Conservation (phyloP, 257 asterid species). For the Solanum virginianum region DNA sequence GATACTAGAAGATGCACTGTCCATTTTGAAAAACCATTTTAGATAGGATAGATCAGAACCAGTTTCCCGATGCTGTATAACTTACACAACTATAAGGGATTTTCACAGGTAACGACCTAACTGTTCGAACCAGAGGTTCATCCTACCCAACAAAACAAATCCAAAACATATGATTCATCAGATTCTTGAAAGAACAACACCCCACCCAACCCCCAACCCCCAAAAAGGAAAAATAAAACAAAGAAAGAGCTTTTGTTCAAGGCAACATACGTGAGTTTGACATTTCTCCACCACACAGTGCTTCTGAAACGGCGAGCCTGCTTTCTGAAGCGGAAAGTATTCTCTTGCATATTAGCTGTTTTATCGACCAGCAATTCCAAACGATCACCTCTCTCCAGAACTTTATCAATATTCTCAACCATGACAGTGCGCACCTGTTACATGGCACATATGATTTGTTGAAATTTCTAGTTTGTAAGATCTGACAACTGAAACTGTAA, state of each 20-base stretch:
- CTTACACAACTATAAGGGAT: not conserved
- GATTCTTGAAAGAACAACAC: not conserved
- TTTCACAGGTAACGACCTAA: not conserved
- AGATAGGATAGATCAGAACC: not conserved
- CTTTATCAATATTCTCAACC: conserved; percentile 97
- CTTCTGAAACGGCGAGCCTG: conserved; percentile 90
- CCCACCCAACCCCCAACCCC: no score
- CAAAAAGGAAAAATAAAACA: not conserved
- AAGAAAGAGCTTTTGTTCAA: not conserved
- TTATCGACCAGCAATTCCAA: conserved; percentile 92
- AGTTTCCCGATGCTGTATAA: not conserved
- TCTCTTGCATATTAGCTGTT: conserved; percentile 88
- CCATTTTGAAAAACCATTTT: not conserved
- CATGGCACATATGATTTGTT: not conserved
- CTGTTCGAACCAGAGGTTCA: not conserved
- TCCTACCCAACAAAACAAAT: not conserved
- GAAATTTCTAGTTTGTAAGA: not conserved
- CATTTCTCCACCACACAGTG: conserved; percentile 97
- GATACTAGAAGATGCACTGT: not conserved
- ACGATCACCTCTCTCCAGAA: conserved; percentile 94
- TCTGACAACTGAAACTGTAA: not conserved
- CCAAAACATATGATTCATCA: not conserved
- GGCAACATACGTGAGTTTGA: conserved; percentile 76
- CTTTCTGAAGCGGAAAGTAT: conserved; percentile 92
- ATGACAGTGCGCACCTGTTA: conserved; percentile 85